A percentile compares a stretch with the other conserved stretches of the same genome.
Conservation (phyloP, 441 rosid species). For the Geranium incanum region DNA sequence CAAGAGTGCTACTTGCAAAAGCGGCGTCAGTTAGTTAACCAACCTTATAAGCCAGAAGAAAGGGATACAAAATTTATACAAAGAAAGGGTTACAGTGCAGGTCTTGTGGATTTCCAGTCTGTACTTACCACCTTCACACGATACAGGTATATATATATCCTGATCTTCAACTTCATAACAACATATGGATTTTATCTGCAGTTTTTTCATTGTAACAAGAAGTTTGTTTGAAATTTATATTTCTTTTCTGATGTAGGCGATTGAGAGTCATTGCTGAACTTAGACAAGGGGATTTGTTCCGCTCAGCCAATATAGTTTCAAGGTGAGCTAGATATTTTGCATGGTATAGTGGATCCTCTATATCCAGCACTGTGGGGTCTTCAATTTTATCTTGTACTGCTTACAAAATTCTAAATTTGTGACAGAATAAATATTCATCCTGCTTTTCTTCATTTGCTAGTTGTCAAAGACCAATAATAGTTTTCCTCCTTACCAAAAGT, state of each 20-base stretch:
- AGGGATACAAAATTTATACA: constrained; percentile 53
- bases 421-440: background rate
- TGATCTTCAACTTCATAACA: background rate
- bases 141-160: constrained; percentile 61
- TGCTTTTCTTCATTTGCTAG: background rate
- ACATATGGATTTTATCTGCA: background rate
- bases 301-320: constrained; percentile 95
- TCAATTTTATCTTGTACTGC: background rate
- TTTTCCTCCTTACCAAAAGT: too few relatives aligned
- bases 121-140: constrained; percentile 74
- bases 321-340: constrained; percentile 38
- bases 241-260: constrained; percentile 45
- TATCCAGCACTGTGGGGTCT: background rate
- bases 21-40: constrained; percentile 49
- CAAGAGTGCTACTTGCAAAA: constrained; percentile 96
- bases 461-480: background rate
- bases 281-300: constrained; percentile 90
- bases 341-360: constrained; percentile 9
- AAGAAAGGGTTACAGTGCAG: constrained; percentile 47
- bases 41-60: constrained; percentile 48
- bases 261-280: constrained; percentile 94
- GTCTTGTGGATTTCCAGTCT: constrained; percentile 82
- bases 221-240: constrained; percentile 14
- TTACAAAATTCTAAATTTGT: background rate
- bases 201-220: constrained; percentile 5